These are phyloP conservation scores for Lachancea quebecensis DNA, from an alignment of 805 yeast genomes.

Conservation along the genomic window DNA sequence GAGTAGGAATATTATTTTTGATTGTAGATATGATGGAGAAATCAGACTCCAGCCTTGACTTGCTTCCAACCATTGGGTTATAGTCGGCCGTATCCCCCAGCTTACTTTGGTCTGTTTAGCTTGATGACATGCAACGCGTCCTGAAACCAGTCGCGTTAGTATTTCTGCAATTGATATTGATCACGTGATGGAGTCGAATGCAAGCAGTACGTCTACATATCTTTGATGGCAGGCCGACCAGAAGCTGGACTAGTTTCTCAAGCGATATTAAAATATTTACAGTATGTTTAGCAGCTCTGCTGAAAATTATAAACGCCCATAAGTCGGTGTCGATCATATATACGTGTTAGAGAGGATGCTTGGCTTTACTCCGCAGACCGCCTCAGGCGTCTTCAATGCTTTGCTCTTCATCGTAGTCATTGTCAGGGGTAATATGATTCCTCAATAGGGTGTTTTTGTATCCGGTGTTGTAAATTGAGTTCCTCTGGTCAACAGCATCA, in stretches of 20 bases:
- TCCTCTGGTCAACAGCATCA: not conserved
- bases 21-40: slow-evolving; percentile 51
- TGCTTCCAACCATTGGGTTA: slow-evolving; percentile 8
- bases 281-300: no score
- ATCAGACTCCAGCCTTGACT: slow-evolving; percentile 33
- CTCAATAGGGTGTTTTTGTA: not conserved
- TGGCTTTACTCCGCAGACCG: no score
- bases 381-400: slow-evolving; percentile 4
- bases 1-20: slow-evolving; percentile 49
- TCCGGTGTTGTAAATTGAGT: not conserved
- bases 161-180: not conserved
- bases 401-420: slow-evolving; percentile 13
- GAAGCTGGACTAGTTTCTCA: no score
- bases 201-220: not conserved
- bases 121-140: not conserved
- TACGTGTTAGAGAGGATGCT: no score
- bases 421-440: slow-evolving; percentile 6
- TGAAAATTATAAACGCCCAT: no score
- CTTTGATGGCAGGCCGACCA: no score
- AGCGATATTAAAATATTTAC: no score
- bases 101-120: not conserved
- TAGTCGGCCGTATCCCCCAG: not conserved
- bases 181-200: not conserved
- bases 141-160: not conserved
- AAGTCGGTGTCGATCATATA: no score